Evolutionary conservation across 2,329 filamentous ascomycete genomes (phyloP).

Genomic region (Fusarium torreyae): DNA sequence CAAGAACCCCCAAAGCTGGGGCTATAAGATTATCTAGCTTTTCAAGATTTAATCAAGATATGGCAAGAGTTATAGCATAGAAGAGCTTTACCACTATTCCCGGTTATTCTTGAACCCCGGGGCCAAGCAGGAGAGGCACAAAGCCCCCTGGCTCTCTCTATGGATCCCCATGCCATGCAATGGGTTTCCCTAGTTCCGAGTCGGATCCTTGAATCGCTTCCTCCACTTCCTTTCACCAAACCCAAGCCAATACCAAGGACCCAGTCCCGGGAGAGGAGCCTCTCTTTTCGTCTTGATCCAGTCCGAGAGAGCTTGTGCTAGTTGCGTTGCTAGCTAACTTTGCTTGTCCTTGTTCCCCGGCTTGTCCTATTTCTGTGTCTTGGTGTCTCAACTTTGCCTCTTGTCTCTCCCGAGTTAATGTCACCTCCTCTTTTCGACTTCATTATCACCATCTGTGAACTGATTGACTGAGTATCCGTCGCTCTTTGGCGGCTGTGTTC

Average conservation of each 20-base stretch:
- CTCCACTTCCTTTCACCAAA: slow-evolving; percentile 35
- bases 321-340: neutral
- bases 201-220: slow-evolving; percentile 28
- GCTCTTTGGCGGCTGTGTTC: slow-evolving; percentile 1
- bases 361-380: neutral
- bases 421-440: neutral
- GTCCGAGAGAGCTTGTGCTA: slow-evolving; percentile 6
- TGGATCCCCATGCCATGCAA: too few relatives aligned
- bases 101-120: too few relatives aligned
- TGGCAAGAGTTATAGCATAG: too few relatives aligned
- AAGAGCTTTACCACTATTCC: too few relatives aligned
- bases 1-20: too few relatives aligned
- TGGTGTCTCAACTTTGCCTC: neutral
- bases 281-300: slow-evolving; percentile 19
- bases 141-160: slow-evolving; percentile 12
- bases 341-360: neutral
- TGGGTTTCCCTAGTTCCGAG: slow-evolving; percentile 4
- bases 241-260: neutral
- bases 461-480: slow-evolving; percentile 6
- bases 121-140: neutral
- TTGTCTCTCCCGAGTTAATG: neutral
- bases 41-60: too few relatives aligned
- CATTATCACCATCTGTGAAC: slow-evolving; percentile 7
- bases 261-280: slow-evolving; percentile 1
- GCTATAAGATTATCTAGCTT: too few relatives aligned